Evolutionary conservation across 345 rosid genomes (phyloP).

Genomic region (Pugionium cornutum): DNA sequence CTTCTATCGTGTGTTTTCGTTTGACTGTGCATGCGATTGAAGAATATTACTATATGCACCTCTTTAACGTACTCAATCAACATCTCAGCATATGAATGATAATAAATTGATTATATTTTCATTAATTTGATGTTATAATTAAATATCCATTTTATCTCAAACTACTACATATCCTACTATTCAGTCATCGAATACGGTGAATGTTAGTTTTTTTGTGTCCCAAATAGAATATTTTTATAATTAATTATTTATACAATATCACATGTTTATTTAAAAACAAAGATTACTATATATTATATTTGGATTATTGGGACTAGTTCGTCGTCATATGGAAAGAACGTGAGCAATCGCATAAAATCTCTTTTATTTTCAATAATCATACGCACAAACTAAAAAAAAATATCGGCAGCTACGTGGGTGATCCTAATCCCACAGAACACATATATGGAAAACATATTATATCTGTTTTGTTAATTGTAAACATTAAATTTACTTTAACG

Average conservation of each 20-base stretch:
- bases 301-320: constrained; percentile 6
- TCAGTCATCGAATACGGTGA: no score
- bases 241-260: not conserved
- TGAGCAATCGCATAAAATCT: constrained; percentile 17
- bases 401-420: constrained; percentile 15
- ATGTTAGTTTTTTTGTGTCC: no score
- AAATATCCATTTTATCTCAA: no score
- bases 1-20: not conserved
- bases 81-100: no score
- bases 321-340: constrained; percentile 19
- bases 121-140: not conserved
- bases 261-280: no score
- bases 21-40: not conserved
- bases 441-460: not conserved
- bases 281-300: no score
- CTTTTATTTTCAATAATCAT: constrained; percentile 25
- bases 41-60: no score
- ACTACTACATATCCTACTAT: no score
- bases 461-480: not conserved
- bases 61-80: no score
- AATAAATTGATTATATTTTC: no score
- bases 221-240: no score
- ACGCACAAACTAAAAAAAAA: constrained; percentile 19
- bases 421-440: constrained; percentile 18
- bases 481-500: constrained; percentile 6